phyloP scores from a whole-genome alignment of 2,329 filamentous ascomycete genomes.

The Claviceps purpurea region DNA sequence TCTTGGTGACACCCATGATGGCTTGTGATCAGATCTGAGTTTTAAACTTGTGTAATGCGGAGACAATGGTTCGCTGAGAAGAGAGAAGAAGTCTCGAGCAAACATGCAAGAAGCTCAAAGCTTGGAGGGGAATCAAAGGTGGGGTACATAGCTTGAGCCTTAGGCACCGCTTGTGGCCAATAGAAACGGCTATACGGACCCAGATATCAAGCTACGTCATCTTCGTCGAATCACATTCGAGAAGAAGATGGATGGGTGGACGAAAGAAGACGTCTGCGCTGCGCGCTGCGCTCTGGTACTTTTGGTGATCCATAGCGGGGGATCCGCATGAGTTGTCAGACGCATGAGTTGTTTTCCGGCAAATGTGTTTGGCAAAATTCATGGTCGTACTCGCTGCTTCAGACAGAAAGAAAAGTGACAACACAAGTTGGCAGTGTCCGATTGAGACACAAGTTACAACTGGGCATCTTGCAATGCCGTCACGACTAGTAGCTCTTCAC shows the following conservation, averaged over 20 bases:
- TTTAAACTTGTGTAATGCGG: background rate
- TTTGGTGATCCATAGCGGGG: too few species aligned
- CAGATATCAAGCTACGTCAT: background rate
- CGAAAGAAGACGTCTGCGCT: background rate
- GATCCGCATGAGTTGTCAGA: too few species aligned
- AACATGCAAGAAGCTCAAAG: background rate
- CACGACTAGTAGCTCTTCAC: too few species aligned
- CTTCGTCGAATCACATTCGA: background rate
- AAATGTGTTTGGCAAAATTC: too few species aligned
- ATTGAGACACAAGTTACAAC: too few species aligned
- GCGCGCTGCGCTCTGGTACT: background rate
- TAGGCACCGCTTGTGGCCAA: constrained; percentile 1
- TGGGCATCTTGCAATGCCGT: too few species aligned
- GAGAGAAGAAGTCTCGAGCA: background rate
- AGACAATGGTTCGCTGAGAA: background rate
- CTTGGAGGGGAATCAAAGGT: background rate
- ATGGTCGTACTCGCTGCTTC: too few species aligned
- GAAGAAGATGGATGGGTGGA: background rate
- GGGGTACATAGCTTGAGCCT: too few species aligned
- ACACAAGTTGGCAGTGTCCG: too few species aligned
- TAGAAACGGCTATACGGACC: background rate
- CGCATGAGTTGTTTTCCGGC: too few species aligned
- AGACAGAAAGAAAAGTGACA: too few species aligned
- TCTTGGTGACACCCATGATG: constrained; percentile 65
- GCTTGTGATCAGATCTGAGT: background rate